A percentile compares a stretch with the other conserved stretches of the same genome.
Conservation (phyloP, 1,284 basidiomycete genomes). For the Melampsora larici-populina region DNA sequence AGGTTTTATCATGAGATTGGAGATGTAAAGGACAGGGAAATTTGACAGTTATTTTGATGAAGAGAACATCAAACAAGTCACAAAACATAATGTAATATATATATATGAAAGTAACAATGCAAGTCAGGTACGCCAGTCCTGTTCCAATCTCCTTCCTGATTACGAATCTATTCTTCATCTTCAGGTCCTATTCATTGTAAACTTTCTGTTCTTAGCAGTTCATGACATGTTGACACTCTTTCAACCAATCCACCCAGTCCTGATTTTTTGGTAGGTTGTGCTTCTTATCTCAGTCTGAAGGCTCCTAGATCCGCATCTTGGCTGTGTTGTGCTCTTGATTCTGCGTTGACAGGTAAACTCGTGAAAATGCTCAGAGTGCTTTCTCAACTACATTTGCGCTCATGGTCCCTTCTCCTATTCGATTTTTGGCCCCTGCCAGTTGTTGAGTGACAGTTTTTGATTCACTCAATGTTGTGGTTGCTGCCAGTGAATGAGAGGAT, state of each 20-base stretch:
- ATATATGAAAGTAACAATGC: too few relatives aligned
- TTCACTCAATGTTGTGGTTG: neutral
- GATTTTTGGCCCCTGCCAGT: neutral
- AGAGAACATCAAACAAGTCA: too few relatives aligned
- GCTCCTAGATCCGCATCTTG: neutral
- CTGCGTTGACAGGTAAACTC: neutral
- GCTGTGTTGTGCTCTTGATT: neutral
- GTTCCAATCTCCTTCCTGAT: too few relatives aligned
- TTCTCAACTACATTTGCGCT: neutral
- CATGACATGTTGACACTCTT: neutral
- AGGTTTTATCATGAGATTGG: too few relatives aligned
- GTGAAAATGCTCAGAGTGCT: slow-evolving; percentile 9
- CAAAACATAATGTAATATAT: too few relatives aligned
- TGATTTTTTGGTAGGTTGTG: neutral
- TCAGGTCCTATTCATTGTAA: too few relatives aligned
- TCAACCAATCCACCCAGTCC: slow-evolving; percentile 19
- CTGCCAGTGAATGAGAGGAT: neutral
- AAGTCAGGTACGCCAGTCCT: too few relatives aligned
- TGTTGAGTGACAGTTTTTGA: neutral
- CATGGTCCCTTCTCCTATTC: neutral
- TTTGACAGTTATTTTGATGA: too few relatives aligned
- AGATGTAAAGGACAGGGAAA: too few relatives aligned
- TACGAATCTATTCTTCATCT: too few relatives aligned
- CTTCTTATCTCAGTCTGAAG: slow-evolving; percentile 5
- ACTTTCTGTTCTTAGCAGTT: too few relatives aligned